Percentiles rank a stretch among this genome's conserved stretches.
These are phyloP conservation scores for Hypoxylon sp. DNA, from an alignment of 2,329 filamentous ascomycete genomes.

Conservation along the genomic window DNA sequence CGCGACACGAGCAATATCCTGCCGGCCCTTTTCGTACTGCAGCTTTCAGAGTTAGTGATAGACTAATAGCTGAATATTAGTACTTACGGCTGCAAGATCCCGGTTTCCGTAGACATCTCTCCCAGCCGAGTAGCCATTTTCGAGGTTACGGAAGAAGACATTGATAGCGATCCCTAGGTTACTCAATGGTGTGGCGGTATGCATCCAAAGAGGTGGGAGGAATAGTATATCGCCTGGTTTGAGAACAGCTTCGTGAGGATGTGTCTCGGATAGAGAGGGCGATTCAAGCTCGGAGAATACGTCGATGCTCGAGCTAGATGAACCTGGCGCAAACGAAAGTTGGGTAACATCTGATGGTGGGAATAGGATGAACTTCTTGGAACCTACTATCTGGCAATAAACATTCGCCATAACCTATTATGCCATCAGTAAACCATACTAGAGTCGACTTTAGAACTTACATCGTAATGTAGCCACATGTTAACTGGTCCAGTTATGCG, in stretches of 20 bases:
- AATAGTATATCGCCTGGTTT: constrained; percentile 82
- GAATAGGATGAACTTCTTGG: constrained; percentile 81
- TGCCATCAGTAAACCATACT: constrained; percentile 13
- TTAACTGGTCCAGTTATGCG: constrained; percentile 83
- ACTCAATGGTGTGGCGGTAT: constrained; percentile 74
- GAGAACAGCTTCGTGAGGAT: constrained; percentile 76
- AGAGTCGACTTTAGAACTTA: constrained; percentile 48
- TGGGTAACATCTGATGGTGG: constrained; percentile 80
- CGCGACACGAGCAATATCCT: constrained; percentile 76
- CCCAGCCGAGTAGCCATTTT: constrained; percentile 76
- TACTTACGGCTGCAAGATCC: constrained; percentile 75
- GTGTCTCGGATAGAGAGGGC: constrained; percentile 61
- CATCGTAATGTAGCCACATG: constrained; percentile 93
- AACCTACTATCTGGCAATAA: constrained; percentile 81
- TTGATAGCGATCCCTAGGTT: constrained; percentile 84
- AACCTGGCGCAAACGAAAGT: constrained; percentile 79
- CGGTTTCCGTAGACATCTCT: constrained; percentile 90
- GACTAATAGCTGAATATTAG: background rate
- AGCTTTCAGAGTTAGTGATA: background rate
- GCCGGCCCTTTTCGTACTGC: constrained; percentile 81
- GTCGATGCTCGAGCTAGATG: constrained; percentile 83
- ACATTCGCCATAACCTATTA: constrained; percentile 85
- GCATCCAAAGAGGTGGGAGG: constrained; percentile 86
- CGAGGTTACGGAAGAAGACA: constrained; percentile 83
- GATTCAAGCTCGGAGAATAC: constrained; percentile 69